Conservation (phyloP, 2,329 filamentous ascomycete species). For the Juglanconis oblonga region DNA sequence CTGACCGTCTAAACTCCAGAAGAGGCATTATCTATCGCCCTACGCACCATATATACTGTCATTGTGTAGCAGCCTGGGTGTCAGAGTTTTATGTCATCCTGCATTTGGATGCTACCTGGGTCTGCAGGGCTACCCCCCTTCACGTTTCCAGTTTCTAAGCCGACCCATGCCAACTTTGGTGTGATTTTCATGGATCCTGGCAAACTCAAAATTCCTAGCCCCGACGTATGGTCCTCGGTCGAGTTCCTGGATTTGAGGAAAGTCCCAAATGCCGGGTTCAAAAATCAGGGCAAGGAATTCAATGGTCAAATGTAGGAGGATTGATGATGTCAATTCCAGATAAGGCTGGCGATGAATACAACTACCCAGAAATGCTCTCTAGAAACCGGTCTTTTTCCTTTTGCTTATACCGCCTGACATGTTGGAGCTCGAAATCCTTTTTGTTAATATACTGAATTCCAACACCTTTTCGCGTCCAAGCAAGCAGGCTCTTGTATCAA, state of each 20-base stretch:
- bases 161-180: not conserved
- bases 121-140: no score
- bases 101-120: no score
- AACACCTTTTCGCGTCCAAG: not conserved
- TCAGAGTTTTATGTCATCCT: no score
- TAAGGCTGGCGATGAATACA: not conserved
- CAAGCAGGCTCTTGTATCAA: not conserved
- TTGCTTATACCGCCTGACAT: no score
- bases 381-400: no score
- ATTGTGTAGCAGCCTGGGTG: no score
- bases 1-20: no score
- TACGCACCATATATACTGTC: no score
- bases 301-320: not conserved
- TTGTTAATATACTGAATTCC: no score
- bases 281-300: not conserved
- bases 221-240: not conserved
- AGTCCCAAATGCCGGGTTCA: not conserved
- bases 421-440: no score
- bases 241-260: not conserved
- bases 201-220: not conserved
- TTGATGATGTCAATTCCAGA: not conserved
- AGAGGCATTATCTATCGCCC: no score
- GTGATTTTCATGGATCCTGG: not conserved
- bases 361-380: not conserved
- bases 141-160: not conserved